Evolutionary conservation across 768 basidiomycete species (phyloP), one percentile per base, ranked within the genome.

Genomic region (Podaxis mareebaensis): DNA sequence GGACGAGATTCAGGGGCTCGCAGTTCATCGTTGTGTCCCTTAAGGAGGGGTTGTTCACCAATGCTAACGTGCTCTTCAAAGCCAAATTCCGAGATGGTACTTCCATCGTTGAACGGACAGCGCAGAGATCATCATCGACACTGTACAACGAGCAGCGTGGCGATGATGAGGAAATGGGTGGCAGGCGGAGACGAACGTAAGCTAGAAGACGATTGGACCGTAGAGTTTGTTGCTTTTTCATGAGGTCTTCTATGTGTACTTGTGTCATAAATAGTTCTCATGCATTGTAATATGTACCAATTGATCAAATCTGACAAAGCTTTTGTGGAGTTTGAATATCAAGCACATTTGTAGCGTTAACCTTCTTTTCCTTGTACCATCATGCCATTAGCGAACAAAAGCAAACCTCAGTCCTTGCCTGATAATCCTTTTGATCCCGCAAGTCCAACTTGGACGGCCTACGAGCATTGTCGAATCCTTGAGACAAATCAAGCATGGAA

Each of bases 1-100:
- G 91, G 48, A 96, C 91, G 53, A 87, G 97, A 15, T 99, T 99
- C 85, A 96, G 95, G 77, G 96, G 96, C 46, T 92, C 91, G n/a
- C 97, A 99, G 73, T 99, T 98, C 78, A 97, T 99, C 70, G 96
- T 99, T 55, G 97, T 99, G 62, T 93, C 91, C 20, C 80, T 99
- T 62, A 99, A 99, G 76, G 97, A 99, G 70, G 96, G 96, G 5
- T 80, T 98, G 53, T 99, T 99, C 78, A 95, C 94, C 11, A 98
- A 99, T 68, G 97, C 96, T 44, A 99, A 99, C 70, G 96, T 95
- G 12, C 79, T 98, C 36, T 99, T 99, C 83, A 85, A 89, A 38
- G 91, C 96, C 13, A 85, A 92, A 58, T 98, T 99, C 81, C 83
- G 93, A 33, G 95, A 99, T 70, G 96, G 96, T 3, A 99, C 95